Evolutionary conservation across 2,329 filamentous ascomycete species (phyloP).

Genomic region (Laburnicola sp.): DNA sequence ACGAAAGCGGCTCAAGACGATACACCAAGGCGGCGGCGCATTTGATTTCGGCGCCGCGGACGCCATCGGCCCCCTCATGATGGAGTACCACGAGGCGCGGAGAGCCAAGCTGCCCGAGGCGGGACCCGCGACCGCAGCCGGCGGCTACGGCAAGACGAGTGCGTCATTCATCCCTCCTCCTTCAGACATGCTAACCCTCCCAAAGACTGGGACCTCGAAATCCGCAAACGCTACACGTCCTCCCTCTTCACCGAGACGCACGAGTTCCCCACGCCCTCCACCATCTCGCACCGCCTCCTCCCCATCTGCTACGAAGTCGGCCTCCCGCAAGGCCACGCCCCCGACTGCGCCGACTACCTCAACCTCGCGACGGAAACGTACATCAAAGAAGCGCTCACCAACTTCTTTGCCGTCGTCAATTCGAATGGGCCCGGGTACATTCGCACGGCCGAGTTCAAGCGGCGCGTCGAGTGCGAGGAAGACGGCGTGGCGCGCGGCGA

Average conservation of each 20-base stretch:
- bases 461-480: constrained; percentile 76
- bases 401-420: constrained; percentile 58
- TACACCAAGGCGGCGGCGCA: constrained; percentile 51
- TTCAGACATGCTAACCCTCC: constrained; percentile 13
- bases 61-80: constrained; percentile 25
- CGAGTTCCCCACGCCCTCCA: constrained; percentile 63
- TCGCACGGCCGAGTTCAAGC: constrained; percentile 76
- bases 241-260: constrained; percentile 63
- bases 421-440: constrained; percentile 62
- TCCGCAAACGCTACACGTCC: constrained; percentile 65
- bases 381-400: constrained; percentile 62
- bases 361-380: constrained; percentile 65
- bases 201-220: constrained; percentile 67
- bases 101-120: constrained; percentile 59
- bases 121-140: constrained; percentile 65
- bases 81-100: constrained; percentile 44
- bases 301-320: constrained; percentile 69
- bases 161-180: constrained; percentile 41
- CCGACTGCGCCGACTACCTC: constrained; percentile 62
- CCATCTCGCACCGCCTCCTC: constrained; percentile 62
- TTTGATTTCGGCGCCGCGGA: constrained; percentile 7
- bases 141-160: constrained; percentile 79
- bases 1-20: constrained; percentile 60
- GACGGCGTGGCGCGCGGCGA: constrained; percentile 72
- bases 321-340: constrained; percentile 56